Base-by-base conservation (phyloP, 495 filamentous ascomycete genomes). In the Darksidea phi region DNA sequence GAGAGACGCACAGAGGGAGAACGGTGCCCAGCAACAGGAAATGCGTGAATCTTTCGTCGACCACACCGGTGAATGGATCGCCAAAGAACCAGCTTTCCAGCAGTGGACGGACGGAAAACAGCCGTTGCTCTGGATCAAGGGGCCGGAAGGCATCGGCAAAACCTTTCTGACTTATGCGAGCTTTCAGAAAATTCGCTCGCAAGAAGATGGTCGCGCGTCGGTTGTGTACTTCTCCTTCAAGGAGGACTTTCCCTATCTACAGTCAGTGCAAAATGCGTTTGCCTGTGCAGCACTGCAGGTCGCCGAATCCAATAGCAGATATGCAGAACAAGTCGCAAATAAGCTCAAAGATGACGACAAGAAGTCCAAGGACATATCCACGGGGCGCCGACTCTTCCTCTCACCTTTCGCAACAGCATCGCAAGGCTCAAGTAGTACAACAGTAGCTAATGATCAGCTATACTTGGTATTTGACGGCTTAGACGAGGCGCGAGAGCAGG, bases 141-240 rank as follows among this genome's bases (percentile, higher is more conserved):
- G 51, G 2, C 15, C 18, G 17, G 51, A 54, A 43, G 51, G 51
- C 28, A 42, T 43, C 10, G 51, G 51, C 3, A 54, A 54, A 17
- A 18, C 32, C 28, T 54, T 54, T 23, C 51, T 54, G 8, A 26
- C 17, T 4, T 18, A 54, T 41, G 17, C 51, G 15, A 25, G 12
- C 6, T 7, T 43, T 15, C 13, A 42, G 37, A 20, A 54, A 38
- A 17, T 54, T 10, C n/a, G 32, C 15, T 23, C 15, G 17, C 15
- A 41, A 34, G 15, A 54, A 21, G 51, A 54, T 42, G 36, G n/a
- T 15, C 51, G 32, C 15, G 21, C 10, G 12, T n/a, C 17, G 10
- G 32, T 54, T 11, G 51, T 21, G 8, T 54, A 54, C 36, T 54
- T 54, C 36, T 42, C 20, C 36, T 54, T 54, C 51, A 54, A 43